phyloP scores from a whole-genome alignment of 108 stramenopile species.

The Cylindrotheca fusiformis region DNA sequence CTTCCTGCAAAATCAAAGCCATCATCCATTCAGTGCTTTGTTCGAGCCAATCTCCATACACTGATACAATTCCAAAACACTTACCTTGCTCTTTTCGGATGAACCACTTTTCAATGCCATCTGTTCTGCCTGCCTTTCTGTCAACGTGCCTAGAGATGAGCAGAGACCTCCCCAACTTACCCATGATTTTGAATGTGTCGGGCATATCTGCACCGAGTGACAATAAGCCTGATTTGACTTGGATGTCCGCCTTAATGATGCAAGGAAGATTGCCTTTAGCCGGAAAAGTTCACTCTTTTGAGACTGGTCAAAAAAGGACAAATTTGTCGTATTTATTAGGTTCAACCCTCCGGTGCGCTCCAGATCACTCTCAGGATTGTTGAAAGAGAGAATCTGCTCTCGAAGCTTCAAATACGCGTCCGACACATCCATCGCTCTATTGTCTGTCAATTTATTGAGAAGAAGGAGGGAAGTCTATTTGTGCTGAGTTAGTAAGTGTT shows the following conservation, averaged over 20 bases:
- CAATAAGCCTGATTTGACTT: constrained; percentile 91
- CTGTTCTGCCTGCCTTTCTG: constrained; percentile 48
- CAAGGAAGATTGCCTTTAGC: constrained; percentile 82
- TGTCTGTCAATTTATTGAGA: constrained; percentile 55
- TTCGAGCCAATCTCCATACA: not conserved
- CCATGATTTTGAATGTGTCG: constrained; percentile 87
- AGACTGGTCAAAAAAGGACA: constrained; percentile 83
- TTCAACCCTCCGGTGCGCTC: constrained; percentile 85
- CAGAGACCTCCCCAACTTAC: constrained; percentile 92
- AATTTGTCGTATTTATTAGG: constrained; percentile 92
- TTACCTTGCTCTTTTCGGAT: constrained; percentile 27
- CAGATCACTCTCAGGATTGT: constrained; percentile 50
- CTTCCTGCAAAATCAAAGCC: constrained; percentile 24
- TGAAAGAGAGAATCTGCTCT: constrained; percentile 88
- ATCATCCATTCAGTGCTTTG: not conserved
- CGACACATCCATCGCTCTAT: constrained; percentile 76
- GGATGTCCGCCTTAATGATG: constrained; percentile 60
- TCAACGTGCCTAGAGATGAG: constrained; percentile 50
- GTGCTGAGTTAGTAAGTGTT: not conserved
- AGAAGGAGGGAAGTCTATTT: constrained; percentile 49
- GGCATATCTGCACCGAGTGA: constrained; percentile 90
- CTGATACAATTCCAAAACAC: constrained; percentile 1
- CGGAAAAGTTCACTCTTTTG: constrained; percentile 93
- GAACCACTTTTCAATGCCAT: constrained; percentile 17
- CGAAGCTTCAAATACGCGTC: constrained; percentile 91